A percentile compares a stretch with the other conserved stretches of the same genome.
These are phyloP conservation scores for Musa beccarii DNA, from an alignment of 176 grass and related monocot genomes.

Conservation along the genomic window DNA sequence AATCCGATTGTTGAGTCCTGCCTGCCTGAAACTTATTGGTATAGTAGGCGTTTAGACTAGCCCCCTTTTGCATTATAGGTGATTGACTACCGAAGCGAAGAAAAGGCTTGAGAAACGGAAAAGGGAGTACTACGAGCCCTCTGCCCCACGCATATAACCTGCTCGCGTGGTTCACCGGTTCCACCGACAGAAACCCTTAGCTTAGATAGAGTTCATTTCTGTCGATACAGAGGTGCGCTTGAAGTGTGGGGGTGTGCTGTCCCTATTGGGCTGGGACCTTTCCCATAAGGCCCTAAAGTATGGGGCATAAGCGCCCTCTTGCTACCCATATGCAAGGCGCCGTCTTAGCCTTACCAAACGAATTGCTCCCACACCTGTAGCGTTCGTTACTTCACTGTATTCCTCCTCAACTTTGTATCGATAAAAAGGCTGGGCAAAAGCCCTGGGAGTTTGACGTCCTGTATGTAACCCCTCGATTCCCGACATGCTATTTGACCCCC, in stretches of 20 bases:
- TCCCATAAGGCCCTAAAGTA: no score
- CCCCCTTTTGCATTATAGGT: no score
- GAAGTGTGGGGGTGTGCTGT: neutral
- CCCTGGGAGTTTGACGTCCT: neutral
- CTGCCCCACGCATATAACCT: neutral
- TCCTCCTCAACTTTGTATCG: neutral
- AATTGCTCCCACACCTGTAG: no score
- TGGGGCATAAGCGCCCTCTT: no score
- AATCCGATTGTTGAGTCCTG: conserved; percentile 2
- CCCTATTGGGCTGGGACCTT: no score
- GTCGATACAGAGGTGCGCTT: conserved; percentile 8
- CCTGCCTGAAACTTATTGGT: conserved; percentile 10
- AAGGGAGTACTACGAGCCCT: neutral
- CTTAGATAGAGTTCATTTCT: neutral
- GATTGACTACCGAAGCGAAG: no score
- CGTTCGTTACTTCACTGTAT: no score
- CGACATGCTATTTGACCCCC: neutral
- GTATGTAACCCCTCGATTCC: neutral
- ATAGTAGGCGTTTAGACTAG: neutral
- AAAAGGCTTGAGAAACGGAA: neutral
- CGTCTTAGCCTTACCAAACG: no score
- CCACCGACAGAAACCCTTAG: neutral
- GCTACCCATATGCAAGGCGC: no score
- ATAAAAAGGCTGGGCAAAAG: neutral
- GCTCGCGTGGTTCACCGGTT: conserved; percentile 1